A percentile compares a stretch with the other conserved stretches of the same genome.
phyloP scores from a whole-genome alignment of 2,329 filamentous ascomycete species.

The Fusarium sp. region DNA sequence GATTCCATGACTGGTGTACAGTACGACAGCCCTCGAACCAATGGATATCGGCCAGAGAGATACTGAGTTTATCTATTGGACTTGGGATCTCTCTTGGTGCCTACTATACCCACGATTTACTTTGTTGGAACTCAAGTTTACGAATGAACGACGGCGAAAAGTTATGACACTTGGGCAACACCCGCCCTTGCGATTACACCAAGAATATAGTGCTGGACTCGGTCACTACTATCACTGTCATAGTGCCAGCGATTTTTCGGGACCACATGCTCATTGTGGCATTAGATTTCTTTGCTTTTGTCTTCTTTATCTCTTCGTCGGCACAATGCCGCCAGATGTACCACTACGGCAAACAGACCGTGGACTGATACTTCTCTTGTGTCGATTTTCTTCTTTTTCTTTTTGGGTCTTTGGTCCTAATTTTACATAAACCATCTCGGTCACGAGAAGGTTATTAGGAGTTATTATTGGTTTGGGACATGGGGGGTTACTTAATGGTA shows the following conservation, averaged over 20 bases:
- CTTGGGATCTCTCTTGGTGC: conserved; percentile 4
- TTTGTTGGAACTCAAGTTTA: conserved; percentile 39
- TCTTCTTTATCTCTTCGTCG: conserved; percentile 31
- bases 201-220: conserved; percentile 22
- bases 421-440: conserved; percentile 32
- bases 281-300: conserved; percentile 41
- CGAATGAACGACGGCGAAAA: conserved; percentile 50
- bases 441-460: conserved; percentile 26
- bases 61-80: conserved; percentile 46
- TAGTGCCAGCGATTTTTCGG: conserved; percentile 17
- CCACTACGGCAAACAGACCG: conserved; percentile 35
- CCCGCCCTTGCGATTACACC: conserved; percentile 30
- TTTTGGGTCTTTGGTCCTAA: conserved; percentile 23
- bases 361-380: conserved; percentile 21
- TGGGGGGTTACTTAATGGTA: conserved; percentile 43
- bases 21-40: conserved; percentile 67
- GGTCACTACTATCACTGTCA: conserved; percentile 22
- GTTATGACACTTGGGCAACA: conserved; percentile 43
- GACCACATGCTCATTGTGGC: conserved; percentile 37
- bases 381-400: conserved; percentile 16
- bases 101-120: conserved; percentile 26
- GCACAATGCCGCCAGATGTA: conserved; percentile 30
- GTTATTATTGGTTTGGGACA: conserved; percentile 41
- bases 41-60: conserved; percentile 63
- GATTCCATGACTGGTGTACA: conserved; percentile 78